Evolutionary conservation across 257 asterid genomes (phyloP), one percentile per base, ranked within the genome.

Genomic region (Solanum medicagineum): DNA sequence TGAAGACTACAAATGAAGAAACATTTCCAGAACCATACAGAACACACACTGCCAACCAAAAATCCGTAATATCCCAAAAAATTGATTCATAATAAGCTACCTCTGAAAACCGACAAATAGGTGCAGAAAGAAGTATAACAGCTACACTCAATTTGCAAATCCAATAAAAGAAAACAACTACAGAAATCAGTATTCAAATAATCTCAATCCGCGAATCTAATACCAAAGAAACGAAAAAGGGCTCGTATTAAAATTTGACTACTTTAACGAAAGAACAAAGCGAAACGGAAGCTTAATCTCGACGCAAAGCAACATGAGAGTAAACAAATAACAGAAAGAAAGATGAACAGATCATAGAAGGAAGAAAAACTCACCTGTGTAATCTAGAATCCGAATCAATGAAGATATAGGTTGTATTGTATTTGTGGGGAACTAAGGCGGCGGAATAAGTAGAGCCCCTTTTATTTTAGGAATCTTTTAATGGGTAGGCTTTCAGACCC

Each of bases 301-400:
- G 88, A 91, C 87, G 94, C 85, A 44, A 86, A 84, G 70, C 65
- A 88, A 87, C 90, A 69, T 29, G 10, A 63, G 6, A 54, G 85
- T 73, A 80, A 73, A 4, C 29, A 26, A 29, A 29, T 29, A 29
- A 29, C 29, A 29, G 29, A 29, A 29, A 29, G 29, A 29, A 77
- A 83, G 53, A 47, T 51, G 75, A 73, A 63, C 22, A 42, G 75
- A 65, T 56, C 49, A 40, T 84, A 68, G 80, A 81, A 36, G 45
- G 77, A 68, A 13, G 63, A 87, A 89, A 86, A 82, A 73, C 54
- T 73, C 32, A 40, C 75, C 68, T 47, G 42, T 29, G 74, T 66
- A 68, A 32, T 32, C 22, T 29, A 29, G 29, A 29, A 29, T 29
- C 29, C 29, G 29, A 29, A 1, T 29, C 29, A 2, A 29, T 29